phyloP scores from a whole-genome alignment of 805 yeast genomes.

The Yarrowia sp. region DNA sequence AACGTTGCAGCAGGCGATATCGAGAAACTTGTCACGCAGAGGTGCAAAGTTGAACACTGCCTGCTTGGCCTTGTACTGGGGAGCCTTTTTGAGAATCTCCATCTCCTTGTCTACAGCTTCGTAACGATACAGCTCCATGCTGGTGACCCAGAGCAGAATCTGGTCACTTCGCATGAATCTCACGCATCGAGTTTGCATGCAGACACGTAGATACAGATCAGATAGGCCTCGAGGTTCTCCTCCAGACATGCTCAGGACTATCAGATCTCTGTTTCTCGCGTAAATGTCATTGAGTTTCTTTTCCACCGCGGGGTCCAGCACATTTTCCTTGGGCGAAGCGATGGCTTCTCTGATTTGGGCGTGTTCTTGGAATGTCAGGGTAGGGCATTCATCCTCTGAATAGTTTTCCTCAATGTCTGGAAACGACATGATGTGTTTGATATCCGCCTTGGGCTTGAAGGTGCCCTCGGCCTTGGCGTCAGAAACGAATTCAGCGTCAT shows the following conservation, averaged over 20 bases:
- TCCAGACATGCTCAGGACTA: slow-evolving; percentile 34
- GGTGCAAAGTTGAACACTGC: slow-evolving; percentile 34
- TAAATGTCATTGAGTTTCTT: slow-evolving; percentile 20
- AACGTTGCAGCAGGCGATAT: slow-evolving; percentile 9
- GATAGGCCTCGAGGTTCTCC: slow-evolving; percentile 34
- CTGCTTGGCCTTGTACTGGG: slow-evolving; percentile 31
- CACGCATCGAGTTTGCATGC: slow-evolving; percentile 25
- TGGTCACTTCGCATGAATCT: slow-evolving; percentile 32
- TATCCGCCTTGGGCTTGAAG: slow-evolving; percentile 31
- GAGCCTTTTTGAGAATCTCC: slow-evolving; percentile 20
- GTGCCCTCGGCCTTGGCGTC: slow-evolving; percentile 10
- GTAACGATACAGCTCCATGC: slow-evolving; percentile 19
- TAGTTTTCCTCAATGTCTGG: slow-evolving; percentile 1
- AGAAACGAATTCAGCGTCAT: slow-evolving; percentile 27
- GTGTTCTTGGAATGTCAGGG: slow-evolving; percentile 19
- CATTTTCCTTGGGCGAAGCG: slow-evolving; percentile 2
- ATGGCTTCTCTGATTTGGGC: slow-evolving; percentile 24
- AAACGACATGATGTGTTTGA: slow-evolving; percentile 1
- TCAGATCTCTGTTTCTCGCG: slow-evolving; percentile 17
- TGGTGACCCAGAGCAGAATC: slow-evolving; percentile 30
- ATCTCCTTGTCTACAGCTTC: slow-evolving; percentile 9
- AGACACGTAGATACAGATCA: slow-evolving; percentile 22
- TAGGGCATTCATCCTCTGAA: not conserved
- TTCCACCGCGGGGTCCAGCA: not conserved
- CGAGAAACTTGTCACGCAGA: slow-evolving; percentile 14